A percentile compares a stretch with the other conserved stretches of the same genome.
These are phyloP conservation scores for Panellus pusillus DNA, from an alignment of 768 basidiomycete species.

Conservation along the genomic window DNA sequence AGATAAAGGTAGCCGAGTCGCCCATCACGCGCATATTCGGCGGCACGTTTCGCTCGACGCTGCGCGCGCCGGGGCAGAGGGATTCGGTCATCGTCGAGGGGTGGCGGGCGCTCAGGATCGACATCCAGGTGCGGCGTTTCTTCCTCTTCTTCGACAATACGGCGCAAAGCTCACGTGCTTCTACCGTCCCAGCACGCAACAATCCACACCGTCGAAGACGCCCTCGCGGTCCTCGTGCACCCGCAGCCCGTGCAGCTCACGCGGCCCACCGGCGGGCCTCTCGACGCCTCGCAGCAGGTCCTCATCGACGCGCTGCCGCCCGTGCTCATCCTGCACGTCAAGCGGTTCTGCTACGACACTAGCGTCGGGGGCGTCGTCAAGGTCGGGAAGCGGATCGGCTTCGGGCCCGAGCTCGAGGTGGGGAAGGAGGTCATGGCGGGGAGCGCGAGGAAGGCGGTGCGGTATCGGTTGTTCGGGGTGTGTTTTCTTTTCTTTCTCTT, in stretches of 20 bases:
- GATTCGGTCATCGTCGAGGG: constrained; percentile 91
- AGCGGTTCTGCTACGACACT: constrained; percentile 64
- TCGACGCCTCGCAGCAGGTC: constrained; percentile 50
- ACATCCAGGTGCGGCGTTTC: constrained; percentile 67
- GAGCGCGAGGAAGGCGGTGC: constrained; percentile 45
- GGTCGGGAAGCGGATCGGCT: constrained; percentile 77
- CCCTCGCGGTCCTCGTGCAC: constrained; percentile 71
- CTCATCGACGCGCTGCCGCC: constrained; percentile 47
- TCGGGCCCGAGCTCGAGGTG: constrained; percentile 77
- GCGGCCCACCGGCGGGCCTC: constrained; percentile 50
- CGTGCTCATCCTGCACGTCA: constrained; percentile 69
- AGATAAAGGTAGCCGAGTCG: constrained; percentile 81
- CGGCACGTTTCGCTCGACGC: constrained; percentile 84
- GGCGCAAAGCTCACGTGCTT: neutral
- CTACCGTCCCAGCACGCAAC: constrained; percentile 52
- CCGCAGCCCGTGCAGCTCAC: constrained; percentile 82
- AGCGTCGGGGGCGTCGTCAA: constrained; percentile 79
- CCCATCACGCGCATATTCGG: constrained; percentile 93
- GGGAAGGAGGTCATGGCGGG: constrained; percentile 44
- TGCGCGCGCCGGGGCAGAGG: constrained; percentile 77
- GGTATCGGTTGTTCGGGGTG: constrained; percentile 88
- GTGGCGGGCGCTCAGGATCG: constrained; percentile 84
- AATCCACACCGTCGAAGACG: constrained; percentile 80
- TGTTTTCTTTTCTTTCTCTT: constrained; percentile 21
- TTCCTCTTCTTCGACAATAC: no score